phyloP scores from a whole-genome alignment of 2,329 filamentous ascomycete species.

The Chlorencoelia australis region DNA sequence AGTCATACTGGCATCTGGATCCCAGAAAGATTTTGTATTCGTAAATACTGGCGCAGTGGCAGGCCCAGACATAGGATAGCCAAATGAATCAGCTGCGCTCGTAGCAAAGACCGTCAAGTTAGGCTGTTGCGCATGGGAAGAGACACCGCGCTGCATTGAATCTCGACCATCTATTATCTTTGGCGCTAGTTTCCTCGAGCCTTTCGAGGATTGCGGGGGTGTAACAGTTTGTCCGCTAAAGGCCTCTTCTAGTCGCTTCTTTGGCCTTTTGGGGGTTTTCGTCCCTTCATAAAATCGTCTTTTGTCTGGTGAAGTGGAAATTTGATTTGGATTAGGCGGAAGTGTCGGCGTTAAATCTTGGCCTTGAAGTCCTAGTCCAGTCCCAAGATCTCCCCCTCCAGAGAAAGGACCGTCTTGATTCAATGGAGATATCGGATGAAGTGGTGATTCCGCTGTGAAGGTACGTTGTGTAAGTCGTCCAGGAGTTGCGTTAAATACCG shows the following conservation, averaged over 20 bases:
- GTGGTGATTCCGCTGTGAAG: slow-evolving; percentile 21
- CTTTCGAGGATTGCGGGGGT: slow-evolving; percentile 50
- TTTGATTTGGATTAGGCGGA: slow-evolving; percentile 47
- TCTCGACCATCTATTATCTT: no score
- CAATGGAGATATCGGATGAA: slow-evolving; percentile 12
- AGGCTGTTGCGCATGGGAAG: no score
- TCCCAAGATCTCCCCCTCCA: slow-evolving; percentile 35
- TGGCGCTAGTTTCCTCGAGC: slow-evolving; percentile 43
- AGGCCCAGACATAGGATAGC: slow-evolving; percentile 50
- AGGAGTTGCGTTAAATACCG: slow-evolving; percentile 55
- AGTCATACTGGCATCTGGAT: slow-evolving; percentile 39
- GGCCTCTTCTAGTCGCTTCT: slow-evolving; percentile 26
- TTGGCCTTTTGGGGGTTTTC: slow-evolving; percentile 33
- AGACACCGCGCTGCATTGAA: no score
- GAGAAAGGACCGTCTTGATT: slow-evolving; percentile 41
- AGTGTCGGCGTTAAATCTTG: slow-evolving; percentile 50
- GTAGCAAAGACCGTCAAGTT: slow-evolving; percentile 41
- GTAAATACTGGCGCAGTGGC: slow-evolving; percentile 37
- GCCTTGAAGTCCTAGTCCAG: slow-evolving; percentile 49
- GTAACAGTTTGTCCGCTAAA: slow-evolving; percentile 42
- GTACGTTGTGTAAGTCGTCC: slow-evolving; percentile 38
- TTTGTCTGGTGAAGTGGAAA: slow-evolving; percentile 45
- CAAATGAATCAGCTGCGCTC: slow-evolving; percentile 46
- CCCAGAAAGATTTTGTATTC: slow-evolving; percentile 43
- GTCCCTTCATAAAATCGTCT: slow-evolving; percentile 21